Base-by-base conservation (phyloP, 2,329 filamentous ascomycete genomes). In the Aspergillus sp. region DNA sequence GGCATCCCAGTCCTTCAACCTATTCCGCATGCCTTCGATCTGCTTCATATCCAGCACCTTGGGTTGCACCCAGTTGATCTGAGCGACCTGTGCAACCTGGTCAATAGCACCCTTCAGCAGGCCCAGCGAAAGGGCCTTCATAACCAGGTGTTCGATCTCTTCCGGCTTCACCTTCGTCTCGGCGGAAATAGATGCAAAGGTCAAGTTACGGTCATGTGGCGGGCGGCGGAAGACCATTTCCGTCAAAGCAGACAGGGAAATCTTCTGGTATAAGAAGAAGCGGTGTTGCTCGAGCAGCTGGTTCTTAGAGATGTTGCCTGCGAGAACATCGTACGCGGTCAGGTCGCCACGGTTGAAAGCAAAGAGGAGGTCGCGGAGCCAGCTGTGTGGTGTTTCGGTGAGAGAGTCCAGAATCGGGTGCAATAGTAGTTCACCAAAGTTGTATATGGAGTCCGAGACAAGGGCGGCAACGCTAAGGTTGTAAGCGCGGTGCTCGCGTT, bases 1-100 rank as follows among this genome's bases (percentile, higher is more conserved):
- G 54, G 90, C 89, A 76, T 97, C 93, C 95, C 95, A 99, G 72
- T 99, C 94, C 75, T 90, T 89, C 74, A 99, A 80, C 70, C 95
- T 85, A 74, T 87, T 84, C 72, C 92, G 87, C 94, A 99, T 97
- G 72, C 89, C 91, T 72, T 91, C 91, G 71, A 99, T 97, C 83
- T 98, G 95, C 79, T 88, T 89, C 88, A 93, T 92, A 77, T 98
- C 95, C 68, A 99, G 81, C 34, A 99, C 93, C 85, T 98, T 98
- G 23, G 95, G 95, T 82, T 99, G 95, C 62, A 99, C 95, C 95
- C 95, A 99, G 72, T 94, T 94, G 79, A 99, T 97, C 75, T 93
- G 88, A 48, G 95, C 95, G 68, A 98, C 88, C 79, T 93, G 90
- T 52, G 92, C 92, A 34, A 99, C 95, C 81, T 99, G 94, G 77